These are phyloP conservation scores for Stenogyne calaminthoides DNA, from an alignment of 305 asterid species.

Conservation along the genomic window DNA sequence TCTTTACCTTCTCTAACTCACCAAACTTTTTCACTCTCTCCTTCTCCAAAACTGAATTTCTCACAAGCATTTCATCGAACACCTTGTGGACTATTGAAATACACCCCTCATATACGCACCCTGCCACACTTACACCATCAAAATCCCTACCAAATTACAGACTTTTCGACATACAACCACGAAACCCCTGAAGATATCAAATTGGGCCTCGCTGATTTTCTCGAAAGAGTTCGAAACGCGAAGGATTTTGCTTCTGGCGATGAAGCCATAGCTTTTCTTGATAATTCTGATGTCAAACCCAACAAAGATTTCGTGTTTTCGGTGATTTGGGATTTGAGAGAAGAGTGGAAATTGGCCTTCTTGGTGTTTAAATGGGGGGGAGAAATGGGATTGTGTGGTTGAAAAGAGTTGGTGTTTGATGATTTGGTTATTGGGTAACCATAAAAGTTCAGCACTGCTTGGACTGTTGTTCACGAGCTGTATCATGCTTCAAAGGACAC, in stretches of 20 bases:
- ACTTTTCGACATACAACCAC: slow-evolving; percentile 34
- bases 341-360: slow-evolving; percentile 83
- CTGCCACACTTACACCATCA: slow-evolving; percentile 21
- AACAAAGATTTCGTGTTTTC: slow-evolving; percentile 53
- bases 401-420: slow-evolving; percentile 72
- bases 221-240: slow-evolving; percentile 49
- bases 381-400: slow-evolving; percentile 59
- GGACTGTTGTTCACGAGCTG: slow-evolving; percentile 76
- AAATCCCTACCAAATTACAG: slow-evolving; percentile 31
- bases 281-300: slow-evolving; percentile 51
- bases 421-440: slow-evolving; percentile 87
- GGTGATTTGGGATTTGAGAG: slow-evolving; percentile 66
- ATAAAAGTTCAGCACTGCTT: slow-evolving; percentile 84
- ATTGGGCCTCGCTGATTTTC: slow-evolving; percentile 40
- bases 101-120: slow-evolving; percentile 29
- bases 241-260: slow-evolving; percentile 65
- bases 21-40: slow-evolving; percentile 19
- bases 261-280: slow-evolving; percentile 78
- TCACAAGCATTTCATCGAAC: slow-evolving; percentile 71
- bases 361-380: slow-evolving; percentile 90
- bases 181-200: slow-evolving; percentile 30
- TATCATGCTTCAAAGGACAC: slow-evolving; percentile 51
- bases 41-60: slow-evolving; percentile 6
- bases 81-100: slow-evolving; percentile 11
- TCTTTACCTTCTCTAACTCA: slow-evolving; percentile 22